A percentile compares a stretch with the other conserved stretches of the same genome.
Conservation (phyloP, 116 monocot genomes). For the Dioscorea cayenensis region DNA sequence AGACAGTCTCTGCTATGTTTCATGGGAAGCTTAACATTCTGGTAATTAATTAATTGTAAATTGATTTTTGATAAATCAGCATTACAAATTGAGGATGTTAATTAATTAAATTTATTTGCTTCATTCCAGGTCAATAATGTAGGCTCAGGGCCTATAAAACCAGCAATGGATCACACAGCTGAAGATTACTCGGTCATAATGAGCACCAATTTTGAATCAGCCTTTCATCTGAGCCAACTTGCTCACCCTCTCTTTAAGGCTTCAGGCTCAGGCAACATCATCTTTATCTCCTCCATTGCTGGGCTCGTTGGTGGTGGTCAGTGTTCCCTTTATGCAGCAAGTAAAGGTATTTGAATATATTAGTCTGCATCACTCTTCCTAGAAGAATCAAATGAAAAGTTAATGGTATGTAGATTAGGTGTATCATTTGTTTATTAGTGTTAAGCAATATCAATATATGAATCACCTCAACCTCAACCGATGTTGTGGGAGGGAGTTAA, state of each 20-base stretch:
- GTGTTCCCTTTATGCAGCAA: constrained; percentile 5
- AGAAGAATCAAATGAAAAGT: no score
- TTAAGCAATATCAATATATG: no score
- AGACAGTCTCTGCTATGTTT: background rate
- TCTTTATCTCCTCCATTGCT: constrained; percentile 21
- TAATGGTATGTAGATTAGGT: background rate
- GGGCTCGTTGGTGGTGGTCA: background rate
- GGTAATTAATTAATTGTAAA: background rate
- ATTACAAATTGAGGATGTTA: no score
- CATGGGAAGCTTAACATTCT: constrained; percentile 11
- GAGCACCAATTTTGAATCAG: constrained; percentile 26
- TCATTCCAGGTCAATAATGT: constrained; percentile 22
- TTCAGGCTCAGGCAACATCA: constrained; percentile 22
- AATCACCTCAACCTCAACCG: no score
- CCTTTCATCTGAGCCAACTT: constrained; percentile 27
- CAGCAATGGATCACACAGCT: background rate
- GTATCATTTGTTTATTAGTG: background rate
- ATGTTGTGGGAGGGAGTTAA: no score
- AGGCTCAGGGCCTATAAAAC: constrained; percentile 2
- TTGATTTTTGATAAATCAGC: no score
- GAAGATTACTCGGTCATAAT: constrained; percentile 9
- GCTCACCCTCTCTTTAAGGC: constrained; percentile 20
- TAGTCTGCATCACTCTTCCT: no score
- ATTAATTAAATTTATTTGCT: background rate
- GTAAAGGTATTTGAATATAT: constrained; percentile 15